Evolutionary conservation across 192 early-diverging fungal genomes (phyloP).

Genomic region (Entomortierella parvispora): DNA sequence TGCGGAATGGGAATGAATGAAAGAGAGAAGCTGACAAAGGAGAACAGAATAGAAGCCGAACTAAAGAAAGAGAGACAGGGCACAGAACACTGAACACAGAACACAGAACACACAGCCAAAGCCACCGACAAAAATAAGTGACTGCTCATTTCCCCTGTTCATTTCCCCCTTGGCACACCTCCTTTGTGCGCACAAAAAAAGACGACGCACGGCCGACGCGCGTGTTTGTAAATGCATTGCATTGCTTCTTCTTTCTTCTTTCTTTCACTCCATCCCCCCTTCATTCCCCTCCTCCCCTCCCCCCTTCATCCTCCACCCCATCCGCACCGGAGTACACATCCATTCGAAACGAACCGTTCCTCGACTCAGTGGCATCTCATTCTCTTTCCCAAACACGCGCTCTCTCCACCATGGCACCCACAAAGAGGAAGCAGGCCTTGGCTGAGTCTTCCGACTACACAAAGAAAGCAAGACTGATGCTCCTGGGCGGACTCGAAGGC

Average conservation of each 20-base stretch:
- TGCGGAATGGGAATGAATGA: slow-evolving; percentile 1
- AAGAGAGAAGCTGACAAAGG: not conserved
- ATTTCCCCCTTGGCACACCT: too few species aligned
- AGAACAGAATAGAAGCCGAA: not conserved
- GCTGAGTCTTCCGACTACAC: not conserved
- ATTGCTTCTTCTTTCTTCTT: slow-evolving; percentile 14
- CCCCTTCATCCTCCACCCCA: not conserved
- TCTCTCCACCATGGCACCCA: not conserved
- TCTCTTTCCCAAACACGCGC: not conserved
- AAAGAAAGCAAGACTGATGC: slow-evolving; percentile 6
- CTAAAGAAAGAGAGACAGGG: too few species aligned
- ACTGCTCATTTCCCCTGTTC: too few species aligned
- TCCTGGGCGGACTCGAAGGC: slow-evolving; percentile 9
- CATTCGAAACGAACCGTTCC: not conserved
- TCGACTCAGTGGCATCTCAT: not conserved
- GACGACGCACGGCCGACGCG: too few species aligned
- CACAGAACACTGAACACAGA: too few species aligned
- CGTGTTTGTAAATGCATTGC: not conserved
- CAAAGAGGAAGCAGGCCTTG: not conserved
- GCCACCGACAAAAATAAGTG: not conserved
- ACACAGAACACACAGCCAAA: too few species aligned
- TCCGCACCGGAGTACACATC: not conserved
- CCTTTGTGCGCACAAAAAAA: not conserved
- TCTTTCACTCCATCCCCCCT: not conserved
- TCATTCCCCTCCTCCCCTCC: not conserved